Base-by-base conservation (phyloP, 352 stramenopile genomes). In the Thraustochytrium striatum region DNA sequence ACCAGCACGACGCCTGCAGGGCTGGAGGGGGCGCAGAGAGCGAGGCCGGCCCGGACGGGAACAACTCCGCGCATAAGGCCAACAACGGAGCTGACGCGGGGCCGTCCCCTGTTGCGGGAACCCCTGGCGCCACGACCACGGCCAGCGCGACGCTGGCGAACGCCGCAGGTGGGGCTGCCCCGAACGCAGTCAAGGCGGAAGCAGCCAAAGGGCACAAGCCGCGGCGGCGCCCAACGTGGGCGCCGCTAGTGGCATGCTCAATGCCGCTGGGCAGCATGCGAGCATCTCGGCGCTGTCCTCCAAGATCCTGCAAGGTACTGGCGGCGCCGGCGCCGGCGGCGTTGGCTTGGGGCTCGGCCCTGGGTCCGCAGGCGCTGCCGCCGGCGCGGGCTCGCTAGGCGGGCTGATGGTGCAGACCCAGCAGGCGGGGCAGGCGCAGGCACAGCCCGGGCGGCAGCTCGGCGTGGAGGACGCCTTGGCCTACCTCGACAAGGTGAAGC, bases 401-500 rank as follows among this genome's bases (percentile, higher is more conserved):
- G 39, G 58, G 7, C 3, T 5, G 59, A 61, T 68, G 19, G 19
- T 47, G 50, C n/a, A n/a, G n/a, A n/a, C n/a, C n/a, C n/a, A n/a
- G n/a, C n/a, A n/a, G 44, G 32, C 62, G 32, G 38, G 3, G 69
- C 57, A 55, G 44, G 68, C 3, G 19, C 33, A 19, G 35, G 25
- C 78, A 19, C 55, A 3, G 43, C 72, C 32, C 16, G n/a, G 58
- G 9, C 78, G 39, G n/a, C 53, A 82, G 33, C 28, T 94, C 55
- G 84, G 86, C 52, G 96, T 99, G 9, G 96, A 99, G 85, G 97
- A 99, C 86, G 97, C 97, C n/a, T 87, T 99, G 43, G 86, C 98
- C 39, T 99, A 99, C 84, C 86, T 99, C 13, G 96, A 99, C 83
- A 94, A 99, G 87, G 87, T 90, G 57, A 99, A 99, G 86, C 95